Evolutionary conservation across 225 moss, liverwort and hornwort species (phyloP).

Genomic region (Takakia lepidozioides): DNA sequence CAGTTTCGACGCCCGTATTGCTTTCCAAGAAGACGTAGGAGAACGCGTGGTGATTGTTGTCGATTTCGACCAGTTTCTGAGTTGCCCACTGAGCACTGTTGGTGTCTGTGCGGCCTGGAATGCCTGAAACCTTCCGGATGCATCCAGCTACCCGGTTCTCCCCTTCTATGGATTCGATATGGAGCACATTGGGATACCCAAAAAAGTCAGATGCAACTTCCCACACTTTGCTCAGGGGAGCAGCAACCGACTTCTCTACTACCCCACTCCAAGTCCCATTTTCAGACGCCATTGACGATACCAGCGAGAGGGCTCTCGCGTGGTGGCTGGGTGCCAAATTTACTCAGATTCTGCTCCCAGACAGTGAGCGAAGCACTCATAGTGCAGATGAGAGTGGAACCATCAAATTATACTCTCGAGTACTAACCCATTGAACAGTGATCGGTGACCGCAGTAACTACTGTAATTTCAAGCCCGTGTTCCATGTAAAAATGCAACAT

Average conservation of each 20-base stretch:
- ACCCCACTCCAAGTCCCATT: constrained; percentile 36
- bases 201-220: constrained; percentile 48
- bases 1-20: constrained; percentile 46
- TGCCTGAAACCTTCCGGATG: constrained; percentile 44
- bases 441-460: no score
- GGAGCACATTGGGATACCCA: constrained; percentile 38
- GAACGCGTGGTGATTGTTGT: constrained; percentile 36
- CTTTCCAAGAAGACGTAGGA: constrained; percentile 54
- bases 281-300: no score
- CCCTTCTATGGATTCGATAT: constrained; percentile 40
- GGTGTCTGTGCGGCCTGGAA: constrained; percentile 52
- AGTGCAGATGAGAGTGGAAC: no score
- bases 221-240: constrained; percentile 50
- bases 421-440: no score
- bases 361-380: no score
- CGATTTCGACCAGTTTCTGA: constrained; percentile 44
- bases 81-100: constrained; percentile 42
- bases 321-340: no score
- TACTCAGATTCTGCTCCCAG: no score
- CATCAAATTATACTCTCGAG: no score
- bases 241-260: constrained; percentile 41
- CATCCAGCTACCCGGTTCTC: constrained; percentile 45
- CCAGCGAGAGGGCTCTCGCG: no score
- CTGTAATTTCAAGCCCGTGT: no score
- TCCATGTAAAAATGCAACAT: no score